Conservation (phyloP, 2,329 filamentous ascomycete genomes). For the Penicillium sp. region DNA sequence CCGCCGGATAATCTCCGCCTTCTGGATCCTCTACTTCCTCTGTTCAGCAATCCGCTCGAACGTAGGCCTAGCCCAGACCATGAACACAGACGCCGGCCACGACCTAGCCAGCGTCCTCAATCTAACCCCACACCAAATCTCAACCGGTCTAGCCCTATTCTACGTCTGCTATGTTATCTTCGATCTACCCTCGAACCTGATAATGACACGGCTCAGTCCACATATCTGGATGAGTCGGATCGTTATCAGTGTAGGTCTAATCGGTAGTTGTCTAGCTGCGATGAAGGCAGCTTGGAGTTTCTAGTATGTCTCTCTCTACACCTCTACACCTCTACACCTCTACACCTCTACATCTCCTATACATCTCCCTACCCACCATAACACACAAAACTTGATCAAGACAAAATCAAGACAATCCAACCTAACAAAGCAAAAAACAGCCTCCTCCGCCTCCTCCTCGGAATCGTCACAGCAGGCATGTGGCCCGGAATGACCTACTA, state of each 20-base stretch:
- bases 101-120: slow-evolving; percentile 69
- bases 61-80: slow-evolving; percentile 89
- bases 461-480: slow-evolving; percentile 85
- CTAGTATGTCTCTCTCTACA: slow-evolving; percentile 53
- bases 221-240: slow-evolving; percentile 91
- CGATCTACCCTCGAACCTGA: slow-evolving; percentile 79
- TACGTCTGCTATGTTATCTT: slow-evolving; percentile 91
- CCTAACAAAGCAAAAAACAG: slow-evolving; percentile 23
- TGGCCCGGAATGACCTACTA: slow-evolving; percentile 96
- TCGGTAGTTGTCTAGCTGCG: slow-evolving; percentile 78
- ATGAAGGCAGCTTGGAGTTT: slow-evolving; percentile 80
- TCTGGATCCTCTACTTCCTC: slow-evolving; percentile 88
- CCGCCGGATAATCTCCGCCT: slow-evolving; percentile 63
- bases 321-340: not conserved
- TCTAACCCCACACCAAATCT: slow-evolving; percentile 71
- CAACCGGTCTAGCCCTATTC: slow-evolving; percentile 79
- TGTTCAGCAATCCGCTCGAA: slow-evolving; percentile 90
- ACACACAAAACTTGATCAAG: no score
- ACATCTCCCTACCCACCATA: no score
- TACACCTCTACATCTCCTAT: not conserved
- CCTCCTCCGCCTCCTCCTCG: slow-evolving; percentile 77
- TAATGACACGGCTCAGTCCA: slow-evolving; percentile 82
- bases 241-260: slow-evolving; percentile 78
- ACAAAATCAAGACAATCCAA: no score
- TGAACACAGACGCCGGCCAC: slow-evolving; percentile 70